These are phyloP conservation scores for Penicillium sp. DNA, from an alignment of 2,329 filamentous ascomycete species.

Conservation along the genomic window DNA sequence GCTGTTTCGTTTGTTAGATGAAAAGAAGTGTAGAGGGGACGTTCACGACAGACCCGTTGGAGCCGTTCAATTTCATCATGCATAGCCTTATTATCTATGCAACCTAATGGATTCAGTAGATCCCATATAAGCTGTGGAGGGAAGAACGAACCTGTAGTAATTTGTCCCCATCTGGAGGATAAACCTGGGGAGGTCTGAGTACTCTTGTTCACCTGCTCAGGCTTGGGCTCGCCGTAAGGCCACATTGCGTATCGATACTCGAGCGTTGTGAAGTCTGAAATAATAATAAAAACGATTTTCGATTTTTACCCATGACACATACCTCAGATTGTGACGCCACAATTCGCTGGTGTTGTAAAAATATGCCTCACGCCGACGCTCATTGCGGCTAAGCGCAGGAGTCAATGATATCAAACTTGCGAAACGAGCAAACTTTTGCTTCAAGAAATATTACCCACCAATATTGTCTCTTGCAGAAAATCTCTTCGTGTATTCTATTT, in stretches of 20 bases:
- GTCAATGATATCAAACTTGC: constrained; percentile 2
- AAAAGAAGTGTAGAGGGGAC: too few species aligned
- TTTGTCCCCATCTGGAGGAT: not conserved
- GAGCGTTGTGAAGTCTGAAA: not conserved
- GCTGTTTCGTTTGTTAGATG: not conserved
- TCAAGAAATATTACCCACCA: too few species aligned
- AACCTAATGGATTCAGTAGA: not conserved
- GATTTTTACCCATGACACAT: not conserved
- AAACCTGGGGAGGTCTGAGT: not conserved
- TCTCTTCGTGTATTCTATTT: not conserved
- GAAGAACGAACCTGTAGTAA: not conserved
- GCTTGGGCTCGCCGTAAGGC: not conserved
- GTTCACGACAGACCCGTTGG: not conserved
- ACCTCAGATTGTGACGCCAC: not conserved
- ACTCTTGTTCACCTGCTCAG: not conserved
- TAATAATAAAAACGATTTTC: not conserved
- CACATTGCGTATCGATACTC: not conserved
- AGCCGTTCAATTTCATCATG: not conserved
- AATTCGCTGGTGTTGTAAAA: not conserved
- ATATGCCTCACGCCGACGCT: not conserved
- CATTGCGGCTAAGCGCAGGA: not conserved
- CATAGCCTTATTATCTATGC: not conserved
- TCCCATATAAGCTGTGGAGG: not conserved
- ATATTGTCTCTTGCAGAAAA: accelerated
- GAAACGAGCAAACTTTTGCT: not conserved